Percentiles rank a stretch among this genome's conserved stretches.
Evolutionary conservation across 495 filamentous ascomycete genomes (phyloP).

Genomic region (Sphaerosporella brunnea): DNA sequence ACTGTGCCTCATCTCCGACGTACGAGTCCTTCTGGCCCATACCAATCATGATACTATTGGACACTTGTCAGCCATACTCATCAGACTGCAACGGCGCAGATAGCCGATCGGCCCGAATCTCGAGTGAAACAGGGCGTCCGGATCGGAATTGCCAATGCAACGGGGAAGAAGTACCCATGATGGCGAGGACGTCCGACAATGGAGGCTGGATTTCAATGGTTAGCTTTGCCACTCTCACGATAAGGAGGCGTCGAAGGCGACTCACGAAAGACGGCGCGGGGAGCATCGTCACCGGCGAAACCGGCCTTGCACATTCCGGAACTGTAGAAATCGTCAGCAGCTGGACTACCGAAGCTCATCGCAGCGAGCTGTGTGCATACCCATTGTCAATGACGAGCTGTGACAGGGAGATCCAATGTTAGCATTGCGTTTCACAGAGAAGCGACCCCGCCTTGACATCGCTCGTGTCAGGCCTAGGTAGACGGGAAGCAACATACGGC

Average conservation of each 20-base stretch:
- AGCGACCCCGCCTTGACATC: constrained; percentile 4
- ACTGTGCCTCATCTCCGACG: constrained; percentile 90
- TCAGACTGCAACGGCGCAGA: neutral
- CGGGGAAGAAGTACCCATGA: constrained; percentile 61
- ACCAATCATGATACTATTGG: constrained; percentile 99
- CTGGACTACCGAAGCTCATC: no score
- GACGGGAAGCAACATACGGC: constrained; percentile 33
- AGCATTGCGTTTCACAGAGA: constrained; percentile 11
- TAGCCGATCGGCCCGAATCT: neutral
- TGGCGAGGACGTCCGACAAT: constrained; percentile 99
- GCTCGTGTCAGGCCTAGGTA: neutral
- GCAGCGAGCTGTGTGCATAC: constrained; percentile 33
- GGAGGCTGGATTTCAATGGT: constrained; percentile 45
- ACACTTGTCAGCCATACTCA: constrained; percentile 8
- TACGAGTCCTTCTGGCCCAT: constrained; percentile 99
- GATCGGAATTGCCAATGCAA: neutral
- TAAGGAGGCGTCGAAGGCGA: constrained; percentile 28
- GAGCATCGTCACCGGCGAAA: constrained; percentile 99
- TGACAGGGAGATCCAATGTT: constrained; percentile 8
- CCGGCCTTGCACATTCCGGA: constrained; percentile 99
- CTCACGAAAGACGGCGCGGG: constrained; percentile 99
- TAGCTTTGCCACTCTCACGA: constrained; percentile 13
- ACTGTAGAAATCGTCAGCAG: constrained; percentile 46
- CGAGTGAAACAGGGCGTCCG: no score
- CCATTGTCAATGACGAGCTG: constrained; percentile 99